A percentile compares a stretch with the other conserved stretches of the same genome.
Conservation (phyloP, 192 early-diverging fungal genomes). For the Backusella westeae region DNA sequence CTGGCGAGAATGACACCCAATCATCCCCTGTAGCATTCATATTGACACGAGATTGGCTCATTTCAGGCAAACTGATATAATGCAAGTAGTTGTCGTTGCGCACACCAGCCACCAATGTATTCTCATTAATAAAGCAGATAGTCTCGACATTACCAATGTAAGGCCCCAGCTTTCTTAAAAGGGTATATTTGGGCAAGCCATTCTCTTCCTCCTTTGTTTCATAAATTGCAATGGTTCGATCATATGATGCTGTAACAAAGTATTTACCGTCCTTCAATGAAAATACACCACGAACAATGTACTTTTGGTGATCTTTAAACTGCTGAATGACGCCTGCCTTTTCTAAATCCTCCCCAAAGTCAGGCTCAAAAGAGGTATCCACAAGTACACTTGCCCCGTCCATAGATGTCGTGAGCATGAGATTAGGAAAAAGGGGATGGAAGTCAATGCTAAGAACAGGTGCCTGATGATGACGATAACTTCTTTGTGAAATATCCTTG, state of each 20-base stretch:
- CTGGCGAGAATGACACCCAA: conserved; percentile 81
- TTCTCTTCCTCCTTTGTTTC: conserved; percentile 14
- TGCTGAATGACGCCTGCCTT: conserved; percentile 41
- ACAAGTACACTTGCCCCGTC: conserved; percentile 45
- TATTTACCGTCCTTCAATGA: conserved; percentile 51
- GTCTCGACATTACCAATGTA: conserved; percentile 62
- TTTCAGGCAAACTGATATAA: conserved; percentile 53
- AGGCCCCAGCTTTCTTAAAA: conserved; percentile 25
- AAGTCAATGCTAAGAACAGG: conserved; percentile 62
- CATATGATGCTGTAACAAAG: conserved; percentile 68
- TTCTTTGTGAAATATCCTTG: conserved; percentile 33
- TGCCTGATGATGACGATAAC: conserved; percentile 52
- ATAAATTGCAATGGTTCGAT: conserved; percentile 67
- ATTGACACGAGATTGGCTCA: conserved; percentile 45
- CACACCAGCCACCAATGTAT: conserved; percentile 55
- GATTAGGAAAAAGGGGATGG: conserved; percentile 50
- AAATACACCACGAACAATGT: conserved; percentile 62
- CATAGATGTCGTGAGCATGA: conserved; percentile 56
- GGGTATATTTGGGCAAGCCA: conserved; percentile 7
- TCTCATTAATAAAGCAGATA: conserved; percentile 52
- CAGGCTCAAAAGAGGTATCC: conserved; percentile 26
- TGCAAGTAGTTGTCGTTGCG: conserved; percentile 75
- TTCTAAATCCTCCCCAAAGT: conserved; percentile 3
- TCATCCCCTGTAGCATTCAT: conserved; percentile 73
- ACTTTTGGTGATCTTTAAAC: conserved; percentile 71